Evolutionary conservation across 306 rosid genomes (phyloP).

Genomic region (Purshia tridentata): DNA sequence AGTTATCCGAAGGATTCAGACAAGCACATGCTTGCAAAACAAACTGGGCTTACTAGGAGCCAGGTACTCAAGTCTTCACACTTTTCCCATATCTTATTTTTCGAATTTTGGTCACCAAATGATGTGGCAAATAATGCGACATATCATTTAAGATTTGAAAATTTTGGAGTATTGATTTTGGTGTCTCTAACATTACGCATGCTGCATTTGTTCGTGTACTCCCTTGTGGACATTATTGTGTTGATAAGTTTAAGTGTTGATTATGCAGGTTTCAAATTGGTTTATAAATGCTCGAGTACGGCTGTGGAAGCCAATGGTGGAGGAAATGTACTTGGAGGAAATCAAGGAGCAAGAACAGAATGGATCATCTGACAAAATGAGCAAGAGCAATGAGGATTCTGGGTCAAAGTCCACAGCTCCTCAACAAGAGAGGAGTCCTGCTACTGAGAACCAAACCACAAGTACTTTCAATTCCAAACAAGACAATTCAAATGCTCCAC

Average conservation of each 20-base stretch:
- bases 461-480: slow-evolving; percentile 55
- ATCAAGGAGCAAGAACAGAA: slow-evolving; percentile 74
- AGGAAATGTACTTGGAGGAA: slow-evolving; percentile 90
- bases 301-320: slow-evolving; percentile 99
- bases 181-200: too few species aligned
- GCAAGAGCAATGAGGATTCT: slow-evolving; percentile 60
- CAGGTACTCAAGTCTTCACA: slow-evolving; percentile 53
- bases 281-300: slow-evolving; percentile 96
- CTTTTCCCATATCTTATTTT: not conserved
- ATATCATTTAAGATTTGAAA: too few species aligned
- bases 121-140: too few species aligned
- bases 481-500: slow-evolving; percentile 34
- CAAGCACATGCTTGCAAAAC: slow-evolving; percentile 92
- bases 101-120: too few species aligned
- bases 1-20: slow-evolving; percentile 98
- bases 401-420: slow-evolving; percentile 39
- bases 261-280: slow-evolving; percentile 88
- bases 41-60: slow-evolving; percentile 93
- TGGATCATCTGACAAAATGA: slow-evolving; percentile 53
- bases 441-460: slow-evolving; percentile 33
- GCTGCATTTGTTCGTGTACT: too few species aligned
- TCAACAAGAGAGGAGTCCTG: slow-evolving; percentile 33
- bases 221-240: not conserved
- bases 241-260: not conserved
- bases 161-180: too few species aligned